Evolutionary conservation across 371 early-diverging fungal species (phyloP), one percentile per base, ranked within the genome.

Genomic region (Mucor piriformis): DNA sequence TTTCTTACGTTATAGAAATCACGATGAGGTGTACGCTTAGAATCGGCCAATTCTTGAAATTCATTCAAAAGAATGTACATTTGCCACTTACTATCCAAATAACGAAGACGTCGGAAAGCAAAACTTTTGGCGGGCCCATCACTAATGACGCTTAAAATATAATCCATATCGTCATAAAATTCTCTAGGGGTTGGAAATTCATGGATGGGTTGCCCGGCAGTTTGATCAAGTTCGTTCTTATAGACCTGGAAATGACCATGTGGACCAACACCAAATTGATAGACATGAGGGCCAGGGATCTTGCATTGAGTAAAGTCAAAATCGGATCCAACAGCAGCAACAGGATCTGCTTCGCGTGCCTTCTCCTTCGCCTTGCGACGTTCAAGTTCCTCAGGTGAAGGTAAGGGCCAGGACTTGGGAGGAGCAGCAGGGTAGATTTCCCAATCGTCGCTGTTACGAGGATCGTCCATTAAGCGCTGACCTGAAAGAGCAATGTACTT

Each of bases 1-100:
- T 99, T 99, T 57, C 98, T 90, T 21, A 98, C 97, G 63, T 98
- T 99, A 82, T 99, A 99, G 64, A 98, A 96, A 72, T 99, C 99
- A 64, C 97, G 83, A 67, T 96, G 97, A 4, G 97, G 95, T 12
- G 94, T 95, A 32, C 85, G 67, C 84, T 97, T 97, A 43, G 92
- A 85, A 67, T 95, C 94, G 15, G 93, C 90, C 23, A 94, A 83
- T 76, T 95, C 97, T 62, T 94, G 92, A 74, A 91, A 93, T 75
- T 96, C 97, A 70, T 94, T 94, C 59, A 95, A 70, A 25, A 95
- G 73, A 24, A 85, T 75, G 72, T 97, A 97, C 89, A 98, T 90
- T 69, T 92, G 87, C 88, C 96, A 99, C 68, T 94, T 94, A 64
- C 86, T 84, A 71, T 98, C 98, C 40, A 99, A 81, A 72, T 96